Conservation (phyloP, 768 basidiomycete genomes). For the Russula sp. region DNA sequence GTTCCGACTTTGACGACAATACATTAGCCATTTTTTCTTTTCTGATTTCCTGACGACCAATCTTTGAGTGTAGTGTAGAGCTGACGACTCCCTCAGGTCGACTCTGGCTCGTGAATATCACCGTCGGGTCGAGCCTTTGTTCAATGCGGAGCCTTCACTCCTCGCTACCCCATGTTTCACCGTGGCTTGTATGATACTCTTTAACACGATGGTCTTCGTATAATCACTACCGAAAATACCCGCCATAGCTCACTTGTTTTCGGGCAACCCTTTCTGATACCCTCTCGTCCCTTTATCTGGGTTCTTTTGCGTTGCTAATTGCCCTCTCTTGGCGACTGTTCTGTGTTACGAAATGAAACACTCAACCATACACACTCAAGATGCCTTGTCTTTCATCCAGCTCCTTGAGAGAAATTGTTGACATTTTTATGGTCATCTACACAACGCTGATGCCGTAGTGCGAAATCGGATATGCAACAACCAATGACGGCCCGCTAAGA, state of each 20-base stretch:
- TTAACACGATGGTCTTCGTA: slow-evolving; percentile 96
- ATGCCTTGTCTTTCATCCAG: too few relatives aligned
- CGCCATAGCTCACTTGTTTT: slow-evolving; percentile 78
- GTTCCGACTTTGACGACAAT: slow-evolving; percentile 56
- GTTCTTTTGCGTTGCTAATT: not conserved
- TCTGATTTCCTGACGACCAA: slow-evolving; percentile 40
- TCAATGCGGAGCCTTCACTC: not conserved
- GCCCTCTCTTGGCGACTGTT: too few relatives aligned
- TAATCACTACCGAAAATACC: slow-evolving; percentile 76
- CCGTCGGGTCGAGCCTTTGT: not conserved
- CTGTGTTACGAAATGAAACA: too few relatives aligned
- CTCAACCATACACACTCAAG: too few relatives aligned
- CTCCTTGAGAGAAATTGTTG: too few relatives aligned
- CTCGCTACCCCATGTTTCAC: not conserved
- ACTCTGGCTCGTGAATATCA: too few relatives aligned
- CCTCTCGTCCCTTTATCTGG: not conserved
- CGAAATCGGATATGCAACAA: too few relatives aligned
- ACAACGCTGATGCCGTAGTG: too few relatives aligned
- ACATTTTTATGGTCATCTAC: too few relatives aligned
- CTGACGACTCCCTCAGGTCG: slow-evolving; percentile 4
- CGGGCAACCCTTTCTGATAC: slow-evolving; percentile 77
- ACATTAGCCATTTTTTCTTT: slow-evolving; percentile 53
- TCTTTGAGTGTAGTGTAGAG: not conserved
- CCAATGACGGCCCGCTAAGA: too few relatives aligned
- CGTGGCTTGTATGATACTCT: slow-evolving; percentile 48